These are phyloP conservation scores for Ceratobasidium sp. DNA, from an alignment of 1,284 basidiomycete species.

Conservation along the genomic window DNA sequence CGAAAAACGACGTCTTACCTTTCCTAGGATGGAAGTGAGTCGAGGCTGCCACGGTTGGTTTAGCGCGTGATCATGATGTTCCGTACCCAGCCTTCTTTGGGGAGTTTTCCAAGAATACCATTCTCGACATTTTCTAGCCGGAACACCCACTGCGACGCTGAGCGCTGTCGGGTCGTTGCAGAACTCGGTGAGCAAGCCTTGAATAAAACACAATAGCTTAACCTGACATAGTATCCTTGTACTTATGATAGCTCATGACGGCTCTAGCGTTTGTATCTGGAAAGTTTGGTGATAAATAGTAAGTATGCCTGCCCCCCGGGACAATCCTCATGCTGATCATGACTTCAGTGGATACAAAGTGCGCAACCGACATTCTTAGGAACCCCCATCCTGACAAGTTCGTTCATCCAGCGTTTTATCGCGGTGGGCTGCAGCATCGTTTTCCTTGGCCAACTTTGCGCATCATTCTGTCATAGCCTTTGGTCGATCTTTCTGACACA, in stretches of 20 bases:
- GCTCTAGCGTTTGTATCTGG: slow-evolving; percentile 27
- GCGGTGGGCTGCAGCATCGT: slow-evolving; percentile 48
- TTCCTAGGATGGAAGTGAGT: slow-evolving; percentile 26
- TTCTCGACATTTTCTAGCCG: slow-evolving; percentile 46
- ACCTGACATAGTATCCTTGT: neutral
- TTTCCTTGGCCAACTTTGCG: slow-evolving; percentile 46
- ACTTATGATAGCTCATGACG: slow-evolving; percentile 17
- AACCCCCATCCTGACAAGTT: neutral
- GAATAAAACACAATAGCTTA: neutral
- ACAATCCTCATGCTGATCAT: neutral
- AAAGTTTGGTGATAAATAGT: slow-evolving; percentile 47
- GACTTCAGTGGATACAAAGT: slow-evolving; percentile 7
- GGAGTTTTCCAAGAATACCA: slow-evolving; percentile 51
- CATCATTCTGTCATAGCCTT: slow-evolving; percentile 49
- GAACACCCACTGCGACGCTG: slow-evolving; percentile 44
- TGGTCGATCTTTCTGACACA: slow-evolving; percentile 52
- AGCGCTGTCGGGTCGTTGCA: slow-evolving; percentile 48
- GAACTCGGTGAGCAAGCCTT: slow-evolving; percentile 38
- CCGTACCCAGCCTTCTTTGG: slow-evolving; percentile 43
- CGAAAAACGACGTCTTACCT: neutral
- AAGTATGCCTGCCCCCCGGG: slow-evolving; percentile 4
- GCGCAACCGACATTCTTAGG: neutral
- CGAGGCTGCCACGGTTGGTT: neutral
- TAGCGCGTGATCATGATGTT: neutral
- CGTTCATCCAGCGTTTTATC: slow-evolving; percentile 46